These are phyloP conservation scores for Trametes cingulata DNA, from an alignment of 768 basidiomycete species.

Conservation along the genomic window DNA sequence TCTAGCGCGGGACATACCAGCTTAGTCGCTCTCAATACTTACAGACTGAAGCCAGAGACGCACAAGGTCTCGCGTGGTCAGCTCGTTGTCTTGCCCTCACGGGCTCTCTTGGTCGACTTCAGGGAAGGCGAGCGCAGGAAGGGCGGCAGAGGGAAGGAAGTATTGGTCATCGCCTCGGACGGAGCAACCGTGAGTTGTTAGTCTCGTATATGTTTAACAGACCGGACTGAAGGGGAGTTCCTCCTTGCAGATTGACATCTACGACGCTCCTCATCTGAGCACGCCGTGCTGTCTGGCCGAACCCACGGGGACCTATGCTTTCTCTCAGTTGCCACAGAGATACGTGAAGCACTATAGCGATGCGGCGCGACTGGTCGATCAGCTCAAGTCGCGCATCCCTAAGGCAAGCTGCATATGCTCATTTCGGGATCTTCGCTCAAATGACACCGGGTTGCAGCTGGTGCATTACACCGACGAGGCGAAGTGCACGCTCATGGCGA, in stretches of 20 bases:
- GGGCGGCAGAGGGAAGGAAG: constrained; percentile 46
- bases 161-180: constrained; percentile 44
- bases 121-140: constrained; percentile 54
- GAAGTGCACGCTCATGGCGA: constrained; percentile 55
- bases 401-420: constrained; percentile 37
- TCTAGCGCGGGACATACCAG: background rate
- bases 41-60: constrained; percentile 31
- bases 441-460: constrained; percentile 36
- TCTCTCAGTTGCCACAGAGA: constrained; percentile 40
- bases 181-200: constrained; percentile 37
- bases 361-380: constrained; percentile 44
- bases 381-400: constrained; percentile 55
- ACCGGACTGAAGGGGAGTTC: background rate
- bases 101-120: constrained; percentile 53
- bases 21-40: constrained; percentile 34
- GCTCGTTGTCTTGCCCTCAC: constrained; percentile 51
- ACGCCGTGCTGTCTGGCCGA: constrained; percentile 51
- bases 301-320: constrained; percentile 37
- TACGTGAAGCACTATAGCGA: constrained; percentile 52
- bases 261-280: constrained; percentile 51
- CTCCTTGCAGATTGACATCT: constrained; percentile 43
- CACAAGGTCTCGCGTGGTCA: constrained; percentile 52
- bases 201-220: background rate
- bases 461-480: constrained; percentile 40
- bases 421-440: background rate